These are phyloP conservation scores for Plasmodium relictum DNA, from an alignment of 169 alveolate genomes.

Conservation along the genomic window DNA sequence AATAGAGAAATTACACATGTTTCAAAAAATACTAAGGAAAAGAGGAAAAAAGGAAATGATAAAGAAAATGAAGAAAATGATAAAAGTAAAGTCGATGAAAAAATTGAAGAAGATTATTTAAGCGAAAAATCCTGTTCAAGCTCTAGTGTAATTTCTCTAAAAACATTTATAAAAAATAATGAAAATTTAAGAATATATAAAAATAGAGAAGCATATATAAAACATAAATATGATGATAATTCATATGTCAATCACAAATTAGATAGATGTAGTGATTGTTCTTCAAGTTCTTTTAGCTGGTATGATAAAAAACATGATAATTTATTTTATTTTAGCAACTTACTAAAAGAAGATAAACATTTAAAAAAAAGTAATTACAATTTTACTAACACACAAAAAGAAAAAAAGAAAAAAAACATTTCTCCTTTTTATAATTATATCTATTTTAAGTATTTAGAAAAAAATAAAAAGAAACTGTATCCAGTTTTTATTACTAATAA, in stretches of 20 bases:
- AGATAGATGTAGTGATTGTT: conserved; percentile 67
- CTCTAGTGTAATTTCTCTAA: conserved; percentile 66
- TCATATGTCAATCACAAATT: conserved; percentile 37
- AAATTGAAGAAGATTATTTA: conserved; percentile 11
- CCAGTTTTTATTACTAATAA: conserved; percentile 47
- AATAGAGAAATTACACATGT: background rate
- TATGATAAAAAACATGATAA: conserved; percentile 39
- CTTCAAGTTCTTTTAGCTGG: conserved; percentile 73
- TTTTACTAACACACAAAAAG: background rate
- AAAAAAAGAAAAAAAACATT: background rate
- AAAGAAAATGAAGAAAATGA: background rate
- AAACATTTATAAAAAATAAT: conserved; percentile 40
- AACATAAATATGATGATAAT: conserved; percentile 62
- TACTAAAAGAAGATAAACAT: conserved; percentile 39
- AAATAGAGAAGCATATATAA: conserved; percentile 55
- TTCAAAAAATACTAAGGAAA: background rate
- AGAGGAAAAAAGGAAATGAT: background rate
- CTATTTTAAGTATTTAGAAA: conserved; percentile 38
- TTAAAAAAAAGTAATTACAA: conserved; percentile 2
- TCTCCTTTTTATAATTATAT: conserved; percentile 67
- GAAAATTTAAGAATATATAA: conserved; percentile 29
- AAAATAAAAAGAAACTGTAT: conserved; percentile 17
- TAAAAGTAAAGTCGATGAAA: background rate
- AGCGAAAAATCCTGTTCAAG: conserved; percentile 65
- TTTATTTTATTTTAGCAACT: conserved; percentile 40